These are phyloP conservation scores for Acarospora socialis DNA, from an alignment of 2,329 filamentous ascomycete species.

Conservation along the genomic window DNA sequence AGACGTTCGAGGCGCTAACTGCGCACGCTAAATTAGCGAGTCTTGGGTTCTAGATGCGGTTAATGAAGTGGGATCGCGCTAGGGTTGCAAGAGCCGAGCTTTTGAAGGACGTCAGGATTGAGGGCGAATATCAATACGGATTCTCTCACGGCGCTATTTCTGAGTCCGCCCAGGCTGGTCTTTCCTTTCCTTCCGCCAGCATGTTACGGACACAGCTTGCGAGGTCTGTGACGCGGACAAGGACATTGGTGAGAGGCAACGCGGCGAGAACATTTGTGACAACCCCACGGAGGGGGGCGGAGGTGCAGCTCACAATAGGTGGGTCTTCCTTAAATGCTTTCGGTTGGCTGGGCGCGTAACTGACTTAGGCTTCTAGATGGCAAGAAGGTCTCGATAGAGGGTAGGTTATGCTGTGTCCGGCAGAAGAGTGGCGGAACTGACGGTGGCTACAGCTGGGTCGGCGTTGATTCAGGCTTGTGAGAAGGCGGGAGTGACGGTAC, in stretches of 20 bases:
- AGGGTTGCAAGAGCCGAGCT: no score
- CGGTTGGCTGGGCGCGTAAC: constrained; percentile 46
- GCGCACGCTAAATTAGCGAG: not conserved
- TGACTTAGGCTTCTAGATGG: constrained; percentile 51
- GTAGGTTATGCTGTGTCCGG: constrained; percentile 34
- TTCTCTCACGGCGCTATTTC: constrained; percentile 14
- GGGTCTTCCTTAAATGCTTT: constrained; percentile 44
- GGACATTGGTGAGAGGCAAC: constrained; percentile 36
- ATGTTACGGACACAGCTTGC: constrained; percentile 52
- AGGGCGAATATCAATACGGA: not conserved
- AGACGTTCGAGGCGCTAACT: constrained; percentile 14
- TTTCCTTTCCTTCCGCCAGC: constrained; percentile 19
- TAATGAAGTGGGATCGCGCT: no score
- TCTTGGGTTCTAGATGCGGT: not conserved
- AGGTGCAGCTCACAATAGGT: constrained; percentile 97
- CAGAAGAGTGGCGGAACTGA: constrained; percentile 21
- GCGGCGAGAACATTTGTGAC: constrained; percentile 66
- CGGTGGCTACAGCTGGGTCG: constrained; percentile 58
- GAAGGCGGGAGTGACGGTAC: constrained; percentile 82
- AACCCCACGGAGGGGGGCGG: constrained; percentile 62
- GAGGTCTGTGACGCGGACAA: constrained; percentile 45
- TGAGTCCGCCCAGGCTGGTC: constrained; percentile 11
- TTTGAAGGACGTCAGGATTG: not conserved
- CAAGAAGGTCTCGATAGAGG: constrained; percentile 96
- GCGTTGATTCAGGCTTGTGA: constrained; percentile 98